Evolutionary conservation across 2,329 filamentous ascomycete species (phyloP), one percentile per base, ranked within the genome.

Genomic region (Apiospora hydei): DNA sequence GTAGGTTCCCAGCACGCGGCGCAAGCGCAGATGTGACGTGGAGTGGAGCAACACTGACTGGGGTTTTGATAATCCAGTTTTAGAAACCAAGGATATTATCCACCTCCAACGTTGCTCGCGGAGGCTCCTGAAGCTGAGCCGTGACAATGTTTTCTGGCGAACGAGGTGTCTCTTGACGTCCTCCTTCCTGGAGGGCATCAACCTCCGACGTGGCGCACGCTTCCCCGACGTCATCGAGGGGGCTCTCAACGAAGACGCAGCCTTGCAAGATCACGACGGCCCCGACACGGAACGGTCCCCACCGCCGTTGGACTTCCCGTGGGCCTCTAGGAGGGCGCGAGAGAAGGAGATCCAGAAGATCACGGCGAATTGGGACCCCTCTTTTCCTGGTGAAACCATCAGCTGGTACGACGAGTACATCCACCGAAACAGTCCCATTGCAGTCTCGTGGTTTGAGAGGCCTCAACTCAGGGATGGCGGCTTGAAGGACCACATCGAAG

Each of bases 351-450:
- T 84, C 71, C 82, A 84, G 30, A 88, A 90, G 69, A 88, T 94
- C 72, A 85, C 93, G 78, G 91, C 91, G 5, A 94, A 94, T 76
- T 98, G 95, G 95, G 94, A 98, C 76, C 94, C 94, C 0, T 90
- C 89, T 0, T 94, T 92, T 74, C 89, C 91, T 0, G 84, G 83
- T 5, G 95, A 98, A 82, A 85, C 85, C 53, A 86, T 95, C 26
- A 90, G 93, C 68, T 98, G 94, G 92, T 98, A 97, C 80, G 89
- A 93, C 71, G 95, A 98, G 81, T 98, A 95, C 78, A 92, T 97
- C 74, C 94, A 95, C 70, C 88, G 95, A 46, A 88, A 95, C 81
- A 94, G 90, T 0, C 91, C 92, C 0, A 86, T 94, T n/a, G 87
- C 87, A 18, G 85, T 94, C 70, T 92, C 88, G 77, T 98, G 95